These are phyloP conservation scores for Lactuca sativa DNA, from an alignment of 129 eudicot genomes.

Conservation along the genomic window DNA sequence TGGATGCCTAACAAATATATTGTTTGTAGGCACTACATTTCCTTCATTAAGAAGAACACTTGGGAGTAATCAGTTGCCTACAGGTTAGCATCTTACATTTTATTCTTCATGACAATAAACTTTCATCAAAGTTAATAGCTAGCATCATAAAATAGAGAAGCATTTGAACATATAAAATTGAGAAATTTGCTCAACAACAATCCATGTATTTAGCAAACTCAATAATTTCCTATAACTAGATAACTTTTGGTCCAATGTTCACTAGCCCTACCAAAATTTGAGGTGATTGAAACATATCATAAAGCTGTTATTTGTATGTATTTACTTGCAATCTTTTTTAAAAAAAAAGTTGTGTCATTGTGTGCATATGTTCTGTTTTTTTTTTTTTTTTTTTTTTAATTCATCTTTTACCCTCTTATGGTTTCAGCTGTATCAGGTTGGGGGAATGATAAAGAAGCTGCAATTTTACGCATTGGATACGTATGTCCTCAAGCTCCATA, in stretches of 20 bases:
- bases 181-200: constrained; percentile 1
- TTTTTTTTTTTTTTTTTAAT: constrained; percentile 23
- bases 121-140: not conserved
- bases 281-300: too few species aligned
- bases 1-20: constrained; percentile 6
- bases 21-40: constrained; percentile 40
- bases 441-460: constrained; percentile 84
- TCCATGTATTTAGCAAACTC: not conserved
- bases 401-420: constrained; percentile 12
- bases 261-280: constrained; percentile 3
- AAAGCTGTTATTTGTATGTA: too few species aligned
- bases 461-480: constrained; percentile 68
- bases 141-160: not conserved
- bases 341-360: not conserved
- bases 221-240: not conserved
- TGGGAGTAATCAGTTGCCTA: constrained; percentile 38
- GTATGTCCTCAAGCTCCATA: constrained; percentile 44
- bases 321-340: not conserved
- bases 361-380: constrained; percentile 5
- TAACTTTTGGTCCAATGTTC: constrained; percentile 1
- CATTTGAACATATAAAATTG: constrained; percentile 3
- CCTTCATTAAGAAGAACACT: constrained; percentile 53
- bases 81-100: constrained; percentile 40
- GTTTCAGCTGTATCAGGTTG: constrained; percentile 58
- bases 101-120: constrained; percentile 12